These are phyloP conservation scores for Macrophomina phaseolina DNA, from an alignment of 2,329 filamentous ascomycete species.

Conservation along the genomic window DNA sequence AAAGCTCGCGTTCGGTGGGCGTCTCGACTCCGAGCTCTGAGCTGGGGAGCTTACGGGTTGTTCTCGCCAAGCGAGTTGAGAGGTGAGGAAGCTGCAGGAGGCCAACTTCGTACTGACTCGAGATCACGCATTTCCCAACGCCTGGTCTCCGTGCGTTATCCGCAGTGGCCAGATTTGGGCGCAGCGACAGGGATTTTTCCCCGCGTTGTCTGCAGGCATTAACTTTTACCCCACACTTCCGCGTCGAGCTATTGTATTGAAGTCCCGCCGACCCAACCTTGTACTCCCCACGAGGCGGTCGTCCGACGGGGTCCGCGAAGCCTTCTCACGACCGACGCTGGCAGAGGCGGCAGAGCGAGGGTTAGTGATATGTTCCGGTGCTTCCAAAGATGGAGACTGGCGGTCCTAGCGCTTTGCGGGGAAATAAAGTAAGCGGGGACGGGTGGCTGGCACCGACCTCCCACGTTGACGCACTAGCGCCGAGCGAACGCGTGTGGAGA, in stretches of 20 bases:
- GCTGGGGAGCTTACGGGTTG: conserved; percentile 1
- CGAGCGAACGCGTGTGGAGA: conserved; percentile 22
- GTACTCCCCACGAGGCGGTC: not conserved
- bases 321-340: not conserved
- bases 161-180: conserved; percentile 16
- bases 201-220: conserved; percentile 23
- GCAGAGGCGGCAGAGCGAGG: not conserved
- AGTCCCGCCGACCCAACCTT: not conserved
- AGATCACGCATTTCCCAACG: conserved; percentile 8
- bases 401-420: conserved; percentile 23
- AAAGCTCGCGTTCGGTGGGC: conserved; percentile 11
- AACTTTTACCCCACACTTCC: conserved; percentile 26
- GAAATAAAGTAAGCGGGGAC: conserved; percentile 26
- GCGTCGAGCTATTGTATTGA: conserved; percentile 5
- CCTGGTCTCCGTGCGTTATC: conserved; percentile 3
- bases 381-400: conserved; percentile 6
- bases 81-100: conserved; percentile 12
- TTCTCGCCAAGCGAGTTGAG: conserved; percentile 9
- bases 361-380: not conserved
- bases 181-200: conserved; percentile 24
- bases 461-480: conserved; percentile 15
- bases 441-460: conserved; percentile 21
- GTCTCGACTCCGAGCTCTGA: not conserved
- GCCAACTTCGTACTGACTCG: conserved; percentile 5
- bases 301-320: not conserved